These are phyloP conservation scores for Puccinia hordei DNA, from an alignment of 1,284 basidiomycete species.

Conservation along the genomic window DNA sequence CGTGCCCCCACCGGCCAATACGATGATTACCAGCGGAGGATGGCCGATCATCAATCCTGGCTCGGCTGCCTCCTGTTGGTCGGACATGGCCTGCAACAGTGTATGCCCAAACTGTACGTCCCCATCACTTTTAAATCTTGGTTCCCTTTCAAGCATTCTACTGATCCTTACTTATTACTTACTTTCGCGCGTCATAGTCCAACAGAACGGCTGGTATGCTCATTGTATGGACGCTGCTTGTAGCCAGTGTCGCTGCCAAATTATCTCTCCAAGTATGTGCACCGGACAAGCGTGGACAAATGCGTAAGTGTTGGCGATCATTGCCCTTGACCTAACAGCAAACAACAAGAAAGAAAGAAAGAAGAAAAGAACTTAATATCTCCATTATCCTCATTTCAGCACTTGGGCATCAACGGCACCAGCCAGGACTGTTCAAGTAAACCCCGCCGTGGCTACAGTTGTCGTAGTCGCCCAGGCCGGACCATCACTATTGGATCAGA, in stretches of 20 bases:
- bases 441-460: slow-evolving; percentile 42
- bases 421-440: slow-evolving; percentile 24
- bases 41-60: slow-evolving; percentile 49
- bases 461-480: slow-evolving; percentile 28
- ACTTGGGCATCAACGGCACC: slow-evolving; percentile 30
- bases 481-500: slow-evolving; percentile 13
- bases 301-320: slow-evolving; percentile 16
- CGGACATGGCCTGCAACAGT: slow-evolving; percentile 44
- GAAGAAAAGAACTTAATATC: background rate
- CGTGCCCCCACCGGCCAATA: slow-evolving; percentile 40
- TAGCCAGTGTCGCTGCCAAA: slow-evolving; percentile 48
- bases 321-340: background rate
- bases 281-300: slow-evolving; percentile 34
- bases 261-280: slow-evolving; percentile 37
- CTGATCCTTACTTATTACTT: background rate
- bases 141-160: background rate
- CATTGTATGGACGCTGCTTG: slow-evolving; percentile 40
- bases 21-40: slow-evolving; percentile 22
- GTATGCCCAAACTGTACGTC: slow-evolving; percentile 48
- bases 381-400: background rate
- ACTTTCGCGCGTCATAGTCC: background rate
- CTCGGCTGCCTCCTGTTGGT: slow-evolving; percentile 40
- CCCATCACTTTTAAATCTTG: background rate
- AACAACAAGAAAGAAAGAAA: no score
- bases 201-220: slow-evolving; percentile 51